Conservation (phyloP, 768 basidiomycete genomes). For the Polyporus arcularius region DNA sequence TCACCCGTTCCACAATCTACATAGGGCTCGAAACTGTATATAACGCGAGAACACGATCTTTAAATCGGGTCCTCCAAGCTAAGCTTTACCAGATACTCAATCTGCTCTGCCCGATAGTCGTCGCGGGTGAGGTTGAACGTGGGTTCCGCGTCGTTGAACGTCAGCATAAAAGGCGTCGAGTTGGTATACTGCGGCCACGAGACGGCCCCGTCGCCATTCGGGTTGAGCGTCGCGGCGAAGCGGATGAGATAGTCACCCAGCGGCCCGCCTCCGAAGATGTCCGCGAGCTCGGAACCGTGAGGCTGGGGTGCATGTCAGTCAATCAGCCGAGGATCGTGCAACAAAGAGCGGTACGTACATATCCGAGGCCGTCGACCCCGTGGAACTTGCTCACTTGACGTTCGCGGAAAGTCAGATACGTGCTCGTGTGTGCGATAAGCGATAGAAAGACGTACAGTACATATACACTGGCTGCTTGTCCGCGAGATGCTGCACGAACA, state of each 20-base stretch:
- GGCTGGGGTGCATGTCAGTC: constrained; percentile 1
- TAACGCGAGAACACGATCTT: too few species aligned
- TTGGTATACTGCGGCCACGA: constrained; percentile 27
- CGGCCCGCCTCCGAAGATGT: constrained; percentile 16
- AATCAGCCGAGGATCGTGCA: too few species aligned
- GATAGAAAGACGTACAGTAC: constrained; percentile 1
- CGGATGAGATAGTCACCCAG: constrained; percentile 28
- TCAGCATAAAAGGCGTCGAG: constrained; percentile 18
- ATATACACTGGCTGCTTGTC: constrained; percentile 6
- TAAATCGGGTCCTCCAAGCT: constrained; percentile 5
- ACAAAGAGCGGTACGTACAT: not conserved
- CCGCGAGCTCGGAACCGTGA: constrained; percentile 14
- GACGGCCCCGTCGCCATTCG: constrained; percentile 19
- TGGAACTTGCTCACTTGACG: constrained; percentile 5
- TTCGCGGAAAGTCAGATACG: not conserved
- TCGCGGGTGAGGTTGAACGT: constrained; percentile 22
- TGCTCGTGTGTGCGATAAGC: not conserved
- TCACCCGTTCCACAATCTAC: too few species aligned
- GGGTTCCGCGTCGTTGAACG: constrained; percentile 24
- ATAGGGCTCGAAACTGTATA: too few species aligned
- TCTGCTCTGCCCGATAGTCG: constrained; percentile 23
- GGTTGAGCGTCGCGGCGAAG: constrained; percentile 29
- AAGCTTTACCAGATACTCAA: constrained; percentile 4
- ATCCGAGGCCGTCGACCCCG: constrained; percentile 4
- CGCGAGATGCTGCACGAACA: constrained; percentile 8